Percentiles rank a stretch among this genome's conserved stretches.
Evolutionary conservation across 345 rosid genomes (phyloP).

Genomic region (Hibiscus mutabilis): DNA sequence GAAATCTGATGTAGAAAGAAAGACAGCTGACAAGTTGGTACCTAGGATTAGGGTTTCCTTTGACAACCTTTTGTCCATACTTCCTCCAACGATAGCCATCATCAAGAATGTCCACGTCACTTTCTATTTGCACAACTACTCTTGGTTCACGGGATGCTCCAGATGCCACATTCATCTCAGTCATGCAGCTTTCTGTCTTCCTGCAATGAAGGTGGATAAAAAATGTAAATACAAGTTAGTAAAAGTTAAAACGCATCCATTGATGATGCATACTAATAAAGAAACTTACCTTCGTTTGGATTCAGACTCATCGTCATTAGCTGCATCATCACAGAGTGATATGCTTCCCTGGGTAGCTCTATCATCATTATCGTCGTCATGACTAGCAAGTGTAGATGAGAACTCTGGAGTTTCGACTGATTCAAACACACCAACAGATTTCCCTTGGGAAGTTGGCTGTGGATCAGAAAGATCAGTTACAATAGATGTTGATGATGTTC

Average conservation of each 20-base stretch:
- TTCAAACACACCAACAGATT: constrained; percentile 29
- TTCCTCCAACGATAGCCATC: constrained; percentile 79
- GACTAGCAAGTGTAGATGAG: constrained; percentile 43
- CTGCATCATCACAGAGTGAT: constrained; percentile 29
- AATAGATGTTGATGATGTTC: constrained; percentile 41
- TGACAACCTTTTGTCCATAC: constrained; percentile 70
- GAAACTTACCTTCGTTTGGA: constrained; percentile 49
- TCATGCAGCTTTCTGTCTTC: constrained; percentile 40
- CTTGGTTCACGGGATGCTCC: constrained; percentile 53
- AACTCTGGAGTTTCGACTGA: constrained; percentile 45
- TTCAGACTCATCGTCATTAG: constrained; percentile 43
- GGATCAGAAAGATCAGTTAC: constrained; percentile 48
- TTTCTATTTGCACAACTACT: constrained; percentile 64
- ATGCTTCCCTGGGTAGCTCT: constrained; percentile 37
- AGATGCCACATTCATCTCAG: constrained; percentile 43
- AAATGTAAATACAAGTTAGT: neutral
- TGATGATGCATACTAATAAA: neutral
- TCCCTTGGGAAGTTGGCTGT: constrained; percentile 26
- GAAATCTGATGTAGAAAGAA: neutral
- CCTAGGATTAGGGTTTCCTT: constrained; percentile 78
- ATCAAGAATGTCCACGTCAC: constrained; percentile 60
- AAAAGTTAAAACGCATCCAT: neutral
- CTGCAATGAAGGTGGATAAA: constrained; percentile 22
- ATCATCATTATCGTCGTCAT: constrained; percentile 49
- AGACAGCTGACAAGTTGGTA: constrained; percentile 15